Evolutionary conservation across 2,329 filamentous ascomycete species (phyloP).

Genomic region (Colletotrichum salicis): DNA sequence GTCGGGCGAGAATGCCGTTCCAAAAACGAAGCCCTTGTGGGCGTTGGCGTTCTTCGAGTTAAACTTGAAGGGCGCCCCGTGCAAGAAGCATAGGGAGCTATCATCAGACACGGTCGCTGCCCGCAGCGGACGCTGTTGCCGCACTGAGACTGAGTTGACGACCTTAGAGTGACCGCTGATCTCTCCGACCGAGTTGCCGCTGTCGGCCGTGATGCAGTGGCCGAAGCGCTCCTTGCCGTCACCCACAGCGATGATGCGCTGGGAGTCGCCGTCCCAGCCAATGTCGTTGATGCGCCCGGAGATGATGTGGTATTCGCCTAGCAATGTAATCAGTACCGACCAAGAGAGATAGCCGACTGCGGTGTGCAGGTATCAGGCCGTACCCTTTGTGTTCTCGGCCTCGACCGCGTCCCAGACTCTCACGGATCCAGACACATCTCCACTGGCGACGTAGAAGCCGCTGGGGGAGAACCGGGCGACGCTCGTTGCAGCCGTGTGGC

Average conservation of each 20-base stretch:
- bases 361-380: background rate
- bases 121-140: slow-evolving; percentile 88
- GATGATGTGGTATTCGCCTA: slow-evolving; percentile 91
- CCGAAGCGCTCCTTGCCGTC: slow-evolving; percentile 94
- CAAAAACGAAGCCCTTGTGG: slow-evolving; percentile 91
- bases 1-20: slow-evolving; percentile 89
- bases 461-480: slow-evolving; percentile 94
- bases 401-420: slow-evolving; percentile 94
- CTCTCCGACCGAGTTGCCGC: slow-evolving; percentile 95
- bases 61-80: slow-evolving; percentile 96
- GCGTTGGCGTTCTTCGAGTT: slow-evolving; percentile 81
- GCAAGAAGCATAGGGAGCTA: slow-evolving; percentile 88
- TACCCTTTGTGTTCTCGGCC: slow-evolving; percentile 82
- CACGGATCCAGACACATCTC: slow-evolving; percentile 85
- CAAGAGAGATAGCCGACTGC: background rate
- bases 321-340: slow-evolving; percentile 11
- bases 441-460: slow-evolving; percentile 93
- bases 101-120: slow-evolving; percentile 94
- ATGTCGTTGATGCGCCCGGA: slow-evolving; percentile 95
- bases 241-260: slow-evolving; percentile 95
- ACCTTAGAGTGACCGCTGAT: slow-evolving; percentile 90
- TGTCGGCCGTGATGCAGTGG: slow-evolving; percentile 93
- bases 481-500: slow-evolving; percentile 88
- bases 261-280: slow-evolving; percentile 96
- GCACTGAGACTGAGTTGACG: slow-evolving; percentile 91